These are phyloP conservation scores for Quercus tomentella DNA, from an alignment of 331 rosid genomes.

Conservation along the genomic window DNA sequence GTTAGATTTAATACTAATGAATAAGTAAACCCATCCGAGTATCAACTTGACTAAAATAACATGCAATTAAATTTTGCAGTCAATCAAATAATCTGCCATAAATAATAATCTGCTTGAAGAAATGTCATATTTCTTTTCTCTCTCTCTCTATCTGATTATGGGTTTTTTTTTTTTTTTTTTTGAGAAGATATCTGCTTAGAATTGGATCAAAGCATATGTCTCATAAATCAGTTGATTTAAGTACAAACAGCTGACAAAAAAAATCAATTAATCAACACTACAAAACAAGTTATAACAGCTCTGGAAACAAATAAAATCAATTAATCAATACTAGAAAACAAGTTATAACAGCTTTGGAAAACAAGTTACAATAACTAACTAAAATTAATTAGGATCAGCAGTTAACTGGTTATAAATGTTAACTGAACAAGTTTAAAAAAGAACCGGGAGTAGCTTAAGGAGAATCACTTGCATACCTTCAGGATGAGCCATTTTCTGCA, in stretches of 20 bases:
- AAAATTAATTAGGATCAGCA: not conserved
- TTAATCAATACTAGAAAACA: not conserved
- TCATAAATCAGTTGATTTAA: not conserved
- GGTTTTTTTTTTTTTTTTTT: too few relatives aligned
- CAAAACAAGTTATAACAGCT: too few relatives aligned
- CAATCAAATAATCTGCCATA: not conserved
- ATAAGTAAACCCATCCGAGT: not conserved
- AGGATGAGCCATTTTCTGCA: constrained; percentile 88
- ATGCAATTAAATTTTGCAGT: not conserved
- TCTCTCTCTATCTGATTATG: too few relatives aligned
- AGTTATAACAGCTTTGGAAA: not conserved
- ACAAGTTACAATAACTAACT: not conserved
- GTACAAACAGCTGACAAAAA: not conserved
- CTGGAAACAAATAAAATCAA: not conserved
- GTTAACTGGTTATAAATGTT: not conserved
- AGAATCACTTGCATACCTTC: constrained; percentile 49
- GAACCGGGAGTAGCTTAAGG: not conserved
- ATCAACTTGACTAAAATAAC: not conserved
- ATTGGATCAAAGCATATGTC: too few relatives aligned
- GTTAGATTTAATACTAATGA: not conserved
- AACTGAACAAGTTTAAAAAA: not conserved
- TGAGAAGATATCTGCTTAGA: too few relatives aligned
- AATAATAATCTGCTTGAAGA: not conserved
- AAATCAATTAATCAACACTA: not conserved
- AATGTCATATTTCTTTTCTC: not conserved